Percentiles rank a stretch among this genome's conserved stretches.
phyloP scores from a whole-genome alignment of 2,329 filamentous ascomycete genomes.

The Rutstroemia sp. region DNA sequence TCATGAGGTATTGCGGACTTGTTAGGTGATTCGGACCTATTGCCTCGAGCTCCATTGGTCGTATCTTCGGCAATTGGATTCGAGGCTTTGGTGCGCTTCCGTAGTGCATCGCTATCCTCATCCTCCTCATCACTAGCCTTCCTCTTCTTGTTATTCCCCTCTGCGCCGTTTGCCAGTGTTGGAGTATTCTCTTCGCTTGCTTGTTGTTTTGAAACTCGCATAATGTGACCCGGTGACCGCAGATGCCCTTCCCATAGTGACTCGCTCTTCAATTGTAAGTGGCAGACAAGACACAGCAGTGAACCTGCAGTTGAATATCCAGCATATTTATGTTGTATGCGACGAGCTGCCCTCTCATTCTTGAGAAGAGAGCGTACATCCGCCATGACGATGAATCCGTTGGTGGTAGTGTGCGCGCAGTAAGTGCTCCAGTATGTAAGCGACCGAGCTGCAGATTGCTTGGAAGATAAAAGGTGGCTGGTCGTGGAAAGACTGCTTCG shows the following conservation, averaged over 20 bases:
- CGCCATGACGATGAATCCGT: conserved; percentile 47
- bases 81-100: conserved; percentile 37
- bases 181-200: conserved; percentile 4
- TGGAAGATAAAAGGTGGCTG: not conserved
- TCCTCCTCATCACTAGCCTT: conserved; percentile 36
- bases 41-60: conserved; percentile 23
- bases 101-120: conserved; percentile 33
- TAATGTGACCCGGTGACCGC: conserved; percentile 38
- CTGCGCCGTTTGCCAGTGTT: not conserved
- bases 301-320: conserved; percentile 61
- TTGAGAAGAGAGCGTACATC: conserved; percentile 75
- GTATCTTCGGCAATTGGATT: conserved; percentile 30
- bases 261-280: conserved; percentile 57
- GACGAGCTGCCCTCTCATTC: conserved; percentile 66
- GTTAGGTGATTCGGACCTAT: not conserved
- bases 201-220: conserved; percentile 30
- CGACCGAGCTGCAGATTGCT: not conserved
- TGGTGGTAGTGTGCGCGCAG: not conserved
- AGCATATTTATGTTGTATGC: conserved; percentile 63
- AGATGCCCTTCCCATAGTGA: conserved; percentile 60
- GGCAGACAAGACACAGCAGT: conserved; percentile 61
- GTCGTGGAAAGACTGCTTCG: too few relatives aligned
- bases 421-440: not conserved
- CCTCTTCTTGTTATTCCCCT: conserved; percentile 39
- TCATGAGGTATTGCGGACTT: conserved; percentile 31